These are phyloP conservation scores for Dactylorhiza incarnata DNA, from an alignment of 106 monocot species.

Conservation along the genomic window DNA sequence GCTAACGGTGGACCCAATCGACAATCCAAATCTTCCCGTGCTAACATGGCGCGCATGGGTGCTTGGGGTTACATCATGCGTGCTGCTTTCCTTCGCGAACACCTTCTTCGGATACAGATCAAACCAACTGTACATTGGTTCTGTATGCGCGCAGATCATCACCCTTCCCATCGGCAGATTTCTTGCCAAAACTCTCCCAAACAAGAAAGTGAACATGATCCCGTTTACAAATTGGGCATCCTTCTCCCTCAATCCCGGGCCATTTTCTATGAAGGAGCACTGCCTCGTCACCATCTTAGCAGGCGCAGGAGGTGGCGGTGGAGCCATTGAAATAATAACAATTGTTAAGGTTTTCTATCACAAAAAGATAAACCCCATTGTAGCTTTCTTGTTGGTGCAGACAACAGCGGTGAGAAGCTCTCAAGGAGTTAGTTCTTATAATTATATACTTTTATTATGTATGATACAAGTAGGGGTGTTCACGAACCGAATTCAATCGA, in stretches of 20 bases:
- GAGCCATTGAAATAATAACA: conserved; percentile 25
- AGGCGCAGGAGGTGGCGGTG: conserved; percentile 16
- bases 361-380: conserved; percentile 18
- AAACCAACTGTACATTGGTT: conserved; percentile 1
- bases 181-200: conserved; percentile 15
- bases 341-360: conserved; percentile 46
- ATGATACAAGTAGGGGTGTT: no score
- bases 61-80: conserved; percentile 10
- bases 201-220: not conserved
- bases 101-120: no score
- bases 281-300: conserved; percentile 39
- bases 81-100: no score
- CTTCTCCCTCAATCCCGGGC: conserved; percentile 50
- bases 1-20: conserved; percentile 13
- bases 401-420: conserved; percentile 30
- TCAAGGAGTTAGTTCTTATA: not conserved
- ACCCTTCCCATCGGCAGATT: conserved; percentile 18
- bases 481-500: not conserved
- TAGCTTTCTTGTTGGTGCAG: conserved; percentile 22
- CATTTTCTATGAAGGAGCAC: conserved; percentile 46
- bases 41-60: conserved; percentile 20
- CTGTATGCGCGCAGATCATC: conserved; percentile 14
- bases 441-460: no score
- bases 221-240: conserved; percentile 25
- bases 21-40: conserved; percentile 13